A percentile compares a stretch with the other conserved stretches of the same genome.
Conservation (phyloP, 208 protist genomes). For the Tritrichomonas musculus region DNA sequence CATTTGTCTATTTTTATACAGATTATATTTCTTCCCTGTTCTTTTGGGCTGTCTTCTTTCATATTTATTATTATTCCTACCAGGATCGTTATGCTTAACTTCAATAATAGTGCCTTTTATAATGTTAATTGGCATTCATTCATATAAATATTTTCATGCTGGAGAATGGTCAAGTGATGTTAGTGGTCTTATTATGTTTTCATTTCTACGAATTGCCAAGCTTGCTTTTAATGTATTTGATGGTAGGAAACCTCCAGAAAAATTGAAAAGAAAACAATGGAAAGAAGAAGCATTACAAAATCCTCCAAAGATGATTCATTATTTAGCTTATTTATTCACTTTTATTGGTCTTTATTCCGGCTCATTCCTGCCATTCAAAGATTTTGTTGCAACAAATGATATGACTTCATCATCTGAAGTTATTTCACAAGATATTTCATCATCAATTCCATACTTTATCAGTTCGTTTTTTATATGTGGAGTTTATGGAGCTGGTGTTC, state of each 20-base stretch:
- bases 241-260: neutral
- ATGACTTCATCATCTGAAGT: neutral
- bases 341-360: constrained; percentile 2
- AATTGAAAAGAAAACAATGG: constrained; percentile 4
- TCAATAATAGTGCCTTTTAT: no score
- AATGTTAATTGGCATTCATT: no score
- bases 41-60: no score
- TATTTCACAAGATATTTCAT: neutral
- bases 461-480: no score
- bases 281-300: neutral
- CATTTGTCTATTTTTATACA: no score
- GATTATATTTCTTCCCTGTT: no score
- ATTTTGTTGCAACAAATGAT: neutral
- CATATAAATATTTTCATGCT: no score
- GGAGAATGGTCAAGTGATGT: neutral
- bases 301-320: neutral
- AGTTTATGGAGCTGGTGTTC: neutral
- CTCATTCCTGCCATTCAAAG: neutral
- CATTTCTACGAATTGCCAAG: neutral
- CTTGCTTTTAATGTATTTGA: neutral
- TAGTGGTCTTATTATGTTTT: neutral
- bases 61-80: no score
- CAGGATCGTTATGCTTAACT: no score
- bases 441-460: neutral
- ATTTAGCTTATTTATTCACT: neutral